Conservation (phyloP, 192 early-diverging fungal species). For the Coemansia sp. region DNA sequence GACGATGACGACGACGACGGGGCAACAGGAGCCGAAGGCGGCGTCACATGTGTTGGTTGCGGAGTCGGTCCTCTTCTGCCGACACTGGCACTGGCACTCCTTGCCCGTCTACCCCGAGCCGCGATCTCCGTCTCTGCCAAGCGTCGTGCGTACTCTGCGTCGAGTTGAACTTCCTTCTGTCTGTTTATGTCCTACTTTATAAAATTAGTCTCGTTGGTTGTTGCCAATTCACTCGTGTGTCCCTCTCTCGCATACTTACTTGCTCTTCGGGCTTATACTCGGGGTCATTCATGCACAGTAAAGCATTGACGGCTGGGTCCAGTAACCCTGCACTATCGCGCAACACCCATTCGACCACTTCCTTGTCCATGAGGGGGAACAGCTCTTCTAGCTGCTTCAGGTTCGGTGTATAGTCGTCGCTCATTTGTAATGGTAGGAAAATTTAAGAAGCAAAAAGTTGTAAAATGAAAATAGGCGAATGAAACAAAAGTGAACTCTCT, state of each 20-base stretch:
- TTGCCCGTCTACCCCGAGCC: background rate
- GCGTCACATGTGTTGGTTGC: background rate
- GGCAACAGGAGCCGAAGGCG: background rate
- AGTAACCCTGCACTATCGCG: conserved; percentile 15
- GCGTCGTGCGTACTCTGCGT: conserved; percentile 24
- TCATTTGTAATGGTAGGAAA: conserved; percentile 9
- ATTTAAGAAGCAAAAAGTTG: background rate
- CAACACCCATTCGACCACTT: conserved; percentile 30
- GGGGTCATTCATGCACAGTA: conserved; percentile 42
- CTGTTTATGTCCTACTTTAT: background rate
- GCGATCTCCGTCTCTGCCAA: conserved; percentile 32
- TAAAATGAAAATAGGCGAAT: background rate
- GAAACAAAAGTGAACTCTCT: background rate
- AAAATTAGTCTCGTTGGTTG: background rate
- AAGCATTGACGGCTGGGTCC: conserved; percentile 12
- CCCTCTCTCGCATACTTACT: background rate
- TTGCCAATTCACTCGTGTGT: too few relatives aligned
- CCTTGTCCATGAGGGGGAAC: conserved; percentile 40
- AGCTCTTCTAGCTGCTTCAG: conserved; percentile 22
- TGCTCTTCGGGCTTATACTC: conserved; percentile 29
- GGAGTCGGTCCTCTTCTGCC: background rate
- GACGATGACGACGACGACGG: background rate
- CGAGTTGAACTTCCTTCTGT: conserved; percentile 11
- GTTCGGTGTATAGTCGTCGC: conserved; percentile 19
- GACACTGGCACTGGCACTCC: conserved; percentile 7